Percentiles rank a stretch among this genome's conserved stretches.
phyloP scores from a whole-genome alignment of 2,329 filamentous ascomycete genomes.

The Chrysosporium keratinophilum region DNA sequence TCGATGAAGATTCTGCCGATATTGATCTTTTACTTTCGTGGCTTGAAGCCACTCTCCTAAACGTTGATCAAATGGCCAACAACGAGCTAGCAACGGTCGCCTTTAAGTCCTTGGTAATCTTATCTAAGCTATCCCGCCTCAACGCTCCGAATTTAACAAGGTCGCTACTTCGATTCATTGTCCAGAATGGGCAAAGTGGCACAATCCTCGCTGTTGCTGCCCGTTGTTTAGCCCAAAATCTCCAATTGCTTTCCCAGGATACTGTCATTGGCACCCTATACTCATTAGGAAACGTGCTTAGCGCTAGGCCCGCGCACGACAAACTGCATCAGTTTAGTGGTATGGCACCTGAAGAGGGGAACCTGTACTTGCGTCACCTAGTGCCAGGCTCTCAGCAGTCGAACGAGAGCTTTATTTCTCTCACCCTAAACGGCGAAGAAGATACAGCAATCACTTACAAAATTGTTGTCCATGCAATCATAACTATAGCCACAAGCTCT shows the following conservation, averaged over 20 bases:
- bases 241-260: constrained; percentile 79
- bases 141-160: constrained; percentile 68
- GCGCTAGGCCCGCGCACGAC: constrained; percentile 52
- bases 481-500: constrained; percentile 71
- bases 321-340: constrained; percentile 27
- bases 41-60: constrained; percentile 72
- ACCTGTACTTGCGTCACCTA: constrained; percentile 41
- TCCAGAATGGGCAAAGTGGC: constrained; percentile 64
- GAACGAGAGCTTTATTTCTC: constrained; percentile 47
- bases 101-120: constrained; percentile 68
- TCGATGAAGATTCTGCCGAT: constrained; percentile 74
- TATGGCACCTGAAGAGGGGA: constrained; percentile 24
- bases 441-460: constrained; percentile 67
- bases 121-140: constrained; percentile 63
- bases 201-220: constrained; percentile 66
- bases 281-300: constrained; percentile 89
- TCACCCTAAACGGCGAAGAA: constrained; percentile 64
- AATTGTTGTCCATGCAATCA: constrained; percentile 91
- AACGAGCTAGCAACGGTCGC: constrained; percentile 65
- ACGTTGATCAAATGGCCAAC: constrained; percentile 73
- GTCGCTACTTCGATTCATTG: constrained; percentile 73
- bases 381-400: constrained; percentile 27
- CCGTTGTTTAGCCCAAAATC: constrained; percentile 69
- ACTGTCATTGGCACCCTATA: constrained; percentile 91
- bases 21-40: constrained; percentile 67